Evolutionary conservation across 306 rosid genomes (phyloP), one percentile per base, ranked within the genome.

Genomic region (Sicyos edulis): DNA sequence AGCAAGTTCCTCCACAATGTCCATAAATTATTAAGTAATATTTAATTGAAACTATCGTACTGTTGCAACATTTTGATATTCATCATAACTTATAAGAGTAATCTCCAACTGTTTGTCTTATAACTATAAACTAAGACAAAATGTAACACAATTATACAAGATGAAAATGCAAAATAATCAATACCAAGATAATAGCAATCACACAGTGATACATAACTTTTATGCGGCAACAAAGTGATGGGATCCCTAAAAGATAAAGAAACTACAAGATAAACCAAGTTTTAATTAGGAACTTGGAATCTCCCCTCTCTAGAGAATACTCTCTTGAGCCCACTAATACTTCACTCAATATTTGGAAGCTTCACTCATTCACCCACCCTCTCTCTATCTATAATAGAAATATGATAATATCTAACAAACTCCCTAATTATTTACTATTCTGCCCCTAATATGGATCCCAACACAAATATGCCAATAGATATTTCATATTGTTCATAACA

Each of bases 1-100:
- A 26, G 16, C 21, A 26, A 61, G 47, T 61, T 61, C 42, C 57
- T 22, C 73, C 57, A 68, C 40, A 49, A 49, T 68, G 44, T 10
- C 20, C 2, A 47, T 42, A 68, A 47, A 47, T 49, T 56, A 12
- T 20, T 3, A 13, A 32, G 37, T 59, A 22, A 22, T 60, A 60
- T 24, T 59, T 59, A 10, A 6, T 6, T 58, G 65, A 24, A 32
- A 59, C n/a, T 29, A 29, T 61, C 67, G 15, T 61, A 12, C 4
- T 32, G 1, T 10, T 24, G 10, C 65, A 24, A 29, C 47, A 61
- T 15, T 58, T 58, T 58, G n/a, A 24, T 21, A 12, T 5, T 5
- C 64, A 58, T 22, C 32, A 24, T 58, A 4, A 58, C 40, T 22
- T 22, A 57, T 20, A 16, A 5, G 45, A 40, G 45, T 24, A 4